Base-by-base conservation (phyloP, 371 early-diverging fungal species). In the Apophysomyces variabilis region DNA sequence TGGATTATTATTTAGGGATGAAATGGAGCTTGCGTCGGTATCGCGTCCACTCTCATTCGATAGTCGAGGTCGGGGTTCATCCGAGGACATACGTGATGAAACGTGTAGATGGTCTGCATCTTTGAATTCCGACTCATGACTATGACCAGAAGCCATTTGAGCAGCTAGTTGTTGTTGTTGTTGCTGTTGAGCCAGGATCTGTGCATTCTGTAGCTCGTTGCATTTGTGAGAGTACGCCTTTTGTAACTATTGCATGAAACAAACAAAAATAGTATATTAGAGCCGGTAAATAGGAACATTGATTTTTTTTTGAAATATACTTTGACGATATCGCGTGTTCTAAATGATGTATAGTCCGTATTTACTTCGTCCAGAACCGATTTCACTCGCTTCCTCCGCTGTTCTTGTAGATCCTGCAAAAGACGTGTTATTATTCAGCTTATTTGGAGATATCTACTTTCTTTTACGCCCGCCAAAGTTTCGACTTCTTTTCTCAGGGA, bases 161-260 rank as follows among this genome's bases (percentile, higher is more conserved):
- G 45, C 32, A 13, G 36, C 26, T 61, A 73, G 73, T 36, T 62
- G 60, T 45, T 74, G 77, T 45, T 74, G 77, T 58, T 82, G 78
- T 16, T 76, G 72, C 14, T 80, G 82, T 5, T 76, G 64, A 56
- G 66, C 73, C 4, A 21, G 0, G 54, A 50, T 50, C 8, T 50
- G 79, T 66, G 57, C 76, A 63, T 66, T 80, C 75, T 64, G 75
- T 61, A 58, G 68, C 58, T 44, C 77, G 57, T 13, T 67, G 65
- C 72, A 77, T 75, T 71, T 79, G 64, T 66, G 69, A 9, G 62
- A 71, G 61, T 87, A 87, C 0, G 69, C 59, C 65, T 73, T 82
- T 41, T 80, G 83, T 36, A 83, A 71, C 86, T 87, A 46, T 47
- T 41, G 7, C 0, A 16, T 38, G 37, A 38, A 3, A n/a, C 21